phyloP scores from a whole-genome alignment of 805 yeast species.

The Metschnikowia kunwiensis region DNA sequence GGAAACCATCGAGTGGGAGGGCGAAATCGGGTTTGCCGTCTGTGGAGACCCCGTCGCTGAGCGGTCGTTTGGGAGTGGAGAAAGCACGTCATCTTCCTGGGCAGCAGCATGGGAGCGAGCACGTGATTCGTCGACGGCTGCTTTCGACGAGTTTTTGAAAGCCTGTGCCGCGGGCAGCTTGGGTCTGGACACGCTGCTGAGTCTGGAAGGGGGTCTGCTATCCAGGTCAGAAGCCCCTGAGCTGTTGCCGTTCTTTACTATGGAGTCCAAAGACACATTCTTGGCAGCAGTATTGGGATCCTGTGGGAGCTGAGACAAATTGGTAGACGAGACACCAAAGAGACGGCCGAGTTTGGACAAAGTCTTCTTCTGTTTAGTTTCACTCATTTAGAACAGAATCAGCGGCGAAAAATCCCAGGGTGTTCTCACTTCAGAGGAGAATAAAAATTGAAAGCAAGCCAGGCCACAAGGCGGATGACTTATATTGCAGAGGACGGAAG shows the following conservation, averaged over 20 bases:
- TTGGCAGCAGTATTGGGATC: conserved; percentile 6
- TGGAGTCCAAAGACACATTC: conserved; percentile 5
- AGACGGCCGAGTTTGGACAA: conserved; percentile 25
- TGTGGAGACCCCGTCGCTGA: conserved; percentile 14
- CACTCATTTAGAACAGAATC: conserved; percentile 19
- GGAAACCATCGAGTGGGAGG: conserved; percentile 8
- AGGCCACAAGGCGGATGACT: too few relatives aligned
- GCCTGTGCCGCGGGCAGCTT: conserved; percentile 10
- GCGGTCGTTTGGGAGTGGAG: conserved; percentile 19
- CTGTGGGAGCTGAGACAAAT: conserved; percentile 12
- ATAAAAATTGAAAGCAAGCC: too few relatives aligned
- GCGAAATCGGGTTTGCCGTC: conserved; percentile 1
- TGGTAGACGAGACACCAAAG: conserved; percentile 25
- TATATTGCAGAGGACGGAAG: too few relatives aligned
- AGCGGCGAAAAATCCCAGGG: too few relatives aligned
- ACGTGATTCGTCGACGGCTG: neutral
- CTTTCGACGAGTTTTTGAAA: neutral
- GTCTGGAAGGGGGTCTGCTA: conserved; percentile 6
- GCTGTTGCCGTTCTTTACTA: conserved; percentile 2
- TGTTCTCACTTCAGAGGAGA: too few relatives aligned
- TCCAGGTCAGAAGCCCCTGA: conserved; percentile 4
- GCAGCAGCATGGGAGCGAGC: too few relatives aligned
- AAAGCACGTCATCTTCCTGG: conserved; percentile 19
- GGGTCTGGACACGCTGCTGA: conserved; percentile 4
- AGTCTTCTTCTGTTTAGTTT: conserved; percentile 23